These are phyloP conservation scores for Arabis alpina DNA, from an alignment of 345 rosid genomes.

Conservation along the genomic window DNA sequence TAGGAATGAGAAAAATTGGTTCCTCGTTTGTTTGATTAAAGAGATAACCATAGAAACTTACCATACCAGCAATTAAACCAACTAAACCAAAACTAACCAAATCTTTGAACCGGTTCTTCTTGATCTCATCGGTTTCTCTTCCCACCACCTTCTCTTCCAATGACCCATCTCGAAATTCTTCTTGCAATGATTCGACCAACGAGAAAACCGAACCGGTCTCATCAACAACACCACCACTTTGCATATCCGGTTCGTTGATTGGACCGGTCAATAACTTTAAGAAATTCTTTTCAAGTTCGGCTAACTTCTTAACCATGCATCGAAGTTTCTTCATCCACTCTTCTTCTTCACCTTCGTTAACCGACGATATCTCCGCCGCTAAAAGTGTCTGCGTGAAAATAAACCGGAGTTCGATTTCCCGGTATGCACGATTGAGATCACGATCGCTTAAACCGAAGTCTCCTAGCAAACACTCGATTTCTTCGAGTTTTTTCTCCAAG, in stretches of 20 bases:
- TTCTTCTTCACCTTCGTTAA: slow-evolving; percentile 14
- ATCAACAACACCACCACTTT: slow-evolving; percentile 6
- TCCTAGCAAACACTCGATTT: slow-evolving; percentile 20
- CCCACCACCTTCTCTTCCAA: neutral
- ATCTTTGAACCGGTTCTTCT: slow-evolving; percentile 29
- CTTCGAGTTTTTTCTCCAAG: slow-evolving; percentile 39
- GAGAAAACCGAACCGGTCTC: slow-evolving; percentile 22
- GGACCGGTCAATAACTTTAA: slow-evolving; percentile 3
- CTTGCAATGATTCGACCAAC: neutral
- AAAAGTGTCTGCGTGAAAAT: slow-evolving; percentile 32
- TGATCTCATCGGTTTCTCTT: slow-evolving; percentile 12
- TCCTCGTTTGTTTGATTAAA: slow-evolving; percentile 10
- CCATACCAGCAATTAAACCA: slow-evolving; percentile 29
- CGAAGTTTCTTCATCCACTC: slow-evolving; percentile 12
- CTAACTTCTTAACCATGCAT: slow-evolving; percentile 33
- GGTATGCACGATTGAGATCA: neutral
- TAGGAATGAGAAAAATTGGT: neutral
- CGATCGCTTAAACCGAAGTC: neutral
- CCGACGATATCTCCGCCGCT: slow-evolving; percentile 30
- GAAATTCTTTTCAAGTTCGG: slow-evolving; percentile 22
- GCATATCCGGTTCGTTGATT: neutral
- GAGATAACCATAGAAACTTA: slow-evolving; percentile 24
- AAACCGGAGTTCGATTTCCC: slow-evolving; percentile 22
- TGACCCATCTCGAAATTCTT: slow-evolving; percentile 11
- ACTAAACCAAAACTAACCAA: slow-evolving; percentile 35